Evolutionary conservation across 2,329 filamentous ascomycete species (phyloP).

Genomic region (Aspergillus chevalieri): DNA sequence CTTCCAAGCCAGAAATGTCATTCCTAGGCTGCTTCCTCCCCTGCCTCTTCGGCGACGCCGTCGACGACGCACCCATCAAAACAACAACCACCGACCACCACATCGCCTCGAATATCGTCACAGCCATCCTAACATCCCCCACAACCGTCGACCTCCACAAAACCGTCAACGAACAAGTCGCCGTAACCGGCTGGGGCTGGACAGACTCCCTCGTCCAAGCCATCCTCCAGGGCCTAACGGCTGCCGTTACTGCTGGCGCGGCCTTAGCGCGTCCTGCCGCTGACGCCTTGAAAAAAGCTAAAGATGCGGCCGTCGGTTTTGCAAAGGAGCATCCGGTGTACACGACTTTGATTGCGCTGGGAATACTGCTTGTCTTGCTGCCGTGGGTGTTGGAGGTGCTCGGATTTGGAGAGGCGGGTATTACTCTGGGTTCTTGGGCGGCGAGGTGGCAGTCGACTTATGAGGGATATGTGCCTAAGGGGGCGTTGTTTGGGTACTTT

Average conservation of each 20-base stretch:
- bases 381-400: slow-evolving; percentile 22
- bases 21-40: not conserved
- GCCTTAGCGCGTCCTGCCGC: slow-evolving; percentile 10
- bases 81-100: not conserved
- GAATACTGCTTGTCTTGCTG: slow-evolving; percentile 15
- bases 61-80: not conserved
- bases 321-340: slow-evolving; percentile 19
- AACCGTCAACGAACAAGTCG: slow-evolving; percentile 7
- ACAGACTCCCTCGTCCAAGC: slow-evolving; percentile 9
- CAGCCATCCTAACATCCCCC: slow-evolving; percentile 3
- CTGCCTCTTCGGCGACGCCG: slow-evolving; percentile 1
- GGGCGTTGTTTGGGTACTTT: slow-evolving; percentile 39
- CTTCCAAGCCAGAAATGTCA: not conserved
- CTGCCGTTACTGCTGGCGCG: slow-evolving; percentile 9
- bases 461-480: slow-evolving; percentile 34
- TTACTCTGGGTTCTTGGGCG: slow-evolving; percentile 31
- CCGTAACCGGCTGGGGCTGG: slow-evolving; percentile 12
- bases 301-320: slow-evolving; percentile 12
- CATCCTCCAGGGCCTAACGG: slow-evolving; percentile 8
- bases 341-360: slow-evolving; percentile 19
- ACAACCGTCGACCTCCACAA: slow-evolving; percentile 1
- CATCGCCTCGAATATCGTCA: slow-evolving; percentile 5
- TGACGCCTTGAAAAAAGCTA: slow-evolving; percentile 11
- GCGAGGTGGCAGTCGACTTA: slow-evolving; percentile 36
- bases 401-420: slow-evolving; percentile 22